Conservation (phyloP, 1,284 basidiomycete species). For the Ganoderma sinense region DNA sequence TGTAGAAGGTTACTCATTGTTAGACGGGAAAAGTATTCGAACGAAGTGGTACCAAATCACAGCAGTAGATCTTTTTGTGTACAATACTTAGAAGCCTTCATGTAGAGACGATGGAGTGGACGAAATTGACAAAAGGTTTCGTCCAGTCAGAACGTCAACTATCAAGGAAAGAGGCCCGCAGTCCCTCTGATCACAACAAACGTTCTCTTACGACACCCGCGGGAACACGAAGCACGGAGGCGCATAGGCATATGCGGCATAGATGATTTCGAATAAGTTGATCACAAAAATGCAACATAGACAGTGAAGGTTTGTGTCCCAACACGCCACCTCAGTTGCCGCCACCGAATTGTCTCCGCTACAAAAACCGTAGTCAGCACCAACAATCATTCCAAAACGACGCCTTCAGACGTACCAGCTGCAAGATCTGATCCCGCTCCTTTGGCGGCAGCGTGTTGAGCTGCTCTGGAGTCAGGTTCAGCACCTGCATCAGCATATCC, state of each 20-base stretch:
- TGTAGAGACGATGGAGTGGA: neutral
- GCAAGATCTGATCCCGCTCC: constrained; percentile 87
- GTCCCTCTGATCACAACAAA: neutral
- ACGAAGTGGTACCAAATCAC: neutral
- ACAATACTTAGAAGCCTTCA: neutral
- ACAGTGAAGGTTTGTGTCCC: neutral
- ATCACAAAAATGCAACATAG: neutral
- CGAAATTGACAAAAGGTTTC: neutral
- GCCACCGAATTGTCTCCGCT: constrained; percentile 25
- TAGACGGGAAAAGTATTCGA: neutral
- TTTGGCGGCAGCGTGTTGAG: constrained; percentile 85
- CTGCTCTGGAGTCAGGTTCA: constrained; percentile 87
- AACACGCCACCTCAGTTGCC: constrained; percentile 1
- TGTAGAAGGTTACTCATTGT: neutral
- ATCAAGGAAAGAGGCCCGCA: neutral
- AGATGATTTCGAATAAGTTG: constrained; percentile 3
- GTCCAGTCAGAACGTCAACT: neutral
- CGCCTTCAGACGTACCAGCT: constrained; percentile 73
- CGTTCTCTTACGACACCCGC: neutral
- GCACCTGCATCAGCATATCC: constrained; percentile 88
- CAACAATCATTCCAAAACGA: neutral
- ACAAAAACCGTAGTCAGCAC: neutral
- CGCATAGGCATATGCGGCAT: neutral
- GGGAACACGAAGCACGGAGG: neutral
- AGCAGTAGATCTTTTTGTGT: neutral